Evolutionary conservation across 192 early-diverging fungal species (phyloP), one percentile per base, ranked within the genome.

Genomic region (Lobosporangium transversale): DNA sequence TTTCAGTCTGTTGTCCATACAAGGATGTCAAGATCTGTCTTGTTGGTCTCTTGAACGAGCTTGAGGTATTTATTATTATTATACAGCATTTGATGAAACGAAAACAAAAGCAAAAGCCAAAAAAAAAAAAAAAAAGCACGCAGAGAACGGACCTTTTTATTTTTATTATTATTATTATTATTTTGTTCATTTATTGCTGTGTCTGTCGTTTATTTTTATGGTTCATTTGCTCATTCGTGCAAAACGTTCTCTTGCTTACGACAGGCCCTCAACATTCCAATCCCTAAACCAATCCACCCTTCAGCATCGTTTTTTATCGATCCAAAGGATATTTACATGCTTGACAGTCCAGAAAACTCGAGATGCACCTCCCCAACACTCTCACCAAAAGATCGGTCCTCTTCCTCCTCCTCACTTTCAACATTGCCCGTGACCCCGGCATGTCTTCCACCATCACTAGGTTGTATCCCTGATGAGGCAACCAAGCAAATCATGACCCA

Each of bases 231-330:
- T 33, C 35, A 31, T 14, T 42, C 45, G 5, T n/a, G 11, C 12
- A 15, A 23, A n/a, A 2, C 40, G 31, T 64, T 56, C 36, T 27
- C 12, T 8, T 21, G 20, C 31, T 30, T 32, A 27, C 24, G 29
- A 53, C 61, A 84, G 78, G 36, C 66, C 15, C 58, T 69, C 20
- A 50, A 61, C 56, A 78, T 85, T 26, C 82, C 81, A 5, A 78
- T 82, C 17, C 85, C 85, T 32, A 70, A 66, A 49, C 74, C 84
- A 11, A 75, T 80, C 27, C 67, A 82, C 40, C 57, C 60, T 2
- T 85, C 84, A n/a, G 84, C 86, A 8, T 87, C 86, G 0, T 82
- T 82, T 53, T 87, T 83, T 35, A 83, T 87, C n/a, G 58, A 79
- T 7, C 48, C 80, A 11, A 66, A 85, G 32, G 86, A 85, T 48